Evolutionary conservation across 2,329 filamentous ascomycete genomes (phyloP), one percentile per base, ranked within the genome.

Genomic region (Rhexocercosporidium sp.): DNA sequence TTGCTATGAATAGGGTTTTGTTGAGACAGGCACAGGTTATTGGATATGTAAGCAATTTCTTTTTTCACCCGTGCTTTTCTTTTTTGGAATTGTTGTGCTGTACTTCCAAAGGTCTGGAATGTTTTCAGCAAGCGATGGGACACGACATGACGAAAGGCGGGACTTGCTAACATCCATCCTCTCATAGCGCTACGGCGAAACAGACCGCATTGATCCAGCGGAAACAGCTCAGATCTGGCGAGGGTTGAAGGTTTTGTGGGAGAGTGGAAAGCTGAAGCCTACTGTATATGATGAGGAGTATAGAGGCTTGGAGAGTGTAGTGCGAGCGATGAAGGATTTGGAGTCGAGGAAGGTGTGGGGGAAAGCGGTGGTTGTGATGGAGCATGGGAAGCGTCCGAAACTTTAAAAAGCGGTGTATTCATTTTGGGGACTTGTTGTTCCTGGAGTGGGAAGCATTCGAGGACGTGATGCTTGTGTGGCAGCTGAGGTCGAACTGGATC

Each of bases 171-270:
- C 22, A 18, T 59, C 39, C 47, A 49, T 59, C 39, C 25, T 53
- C 12, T 25, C 66, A n/a, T 9, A 83, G 82, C 79, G 86, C 54
- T 89, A 84, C 72, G 86, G 86, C 1, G 86, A 88, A 75, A 85
- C 82, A 41, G 81, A 84, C 20, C 78, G 86, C 49, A 79, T 81
- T 46, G 78, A 82, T 69, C 83, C 86, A 0, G 74, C 79, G 31
- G 80, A 84, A 64, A 82, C 81, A 37, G 75, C 80, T 27, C 76
- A 78, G 59, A 82, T 85, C 1, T 89, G 85, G 86, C 71, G 80
- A 49, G 84, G 81, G 0, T 80, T 89, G 49, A 79, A 81, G 68
- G 76, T 78, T 1, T 76, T 88, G 71, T 78, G 87, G 9, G 77
- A 82, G 12, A 77, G 71, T 5, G 83, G 83, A 0, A 76, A 76